These are phyloP conservation scores for Arbutus unedo DNA, from an alignment of 148 eudicot genomes.

Conservation along the genomic window DNA sequence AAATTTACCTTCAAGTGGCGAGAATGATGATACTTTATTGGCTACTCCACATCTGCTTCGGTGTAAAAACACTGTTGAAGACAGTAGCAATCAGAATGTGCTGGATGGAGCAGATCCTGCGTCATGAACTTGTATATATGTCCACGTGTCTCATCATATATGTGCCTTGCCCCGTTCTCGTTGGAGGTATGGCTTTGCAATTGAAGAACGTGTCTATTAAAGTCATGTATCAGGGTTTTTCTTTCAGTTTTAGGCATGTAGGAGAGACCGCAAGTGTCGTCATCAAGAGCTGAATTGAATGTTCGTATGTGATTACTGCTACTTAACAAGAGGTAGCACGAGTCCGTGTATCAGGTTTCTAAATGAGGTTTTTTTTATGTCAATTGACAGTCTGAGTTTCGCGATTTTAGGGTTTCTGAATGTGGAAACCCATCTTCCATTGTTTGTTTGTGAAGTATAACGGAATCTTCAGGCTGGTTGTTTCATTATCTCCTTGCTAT, in stretches of 20 bases:
- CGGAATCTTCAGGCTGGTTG: neutral
- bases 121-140: neutral
- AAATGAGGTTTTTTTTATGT: neutral
- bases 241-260: neutral
- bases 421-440: neutral
- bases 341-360: neutral
- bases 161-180: neutral
- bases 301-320: neutral
- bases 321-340: neutral
- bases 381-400: neutral
- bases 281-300: neutral
- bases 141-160: neutral
- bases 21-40: constrained; percentile 13
- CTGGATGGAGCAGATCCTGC: constrained; percentile 14
- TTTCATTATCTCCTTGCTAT: neutral
- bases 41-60: constrained; percentile 16
- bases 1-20: neutral
- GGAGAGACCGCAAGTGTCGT: neutral
- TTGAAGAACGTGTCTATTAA: neutral
- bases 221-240: neutral
- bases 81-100: neutral
- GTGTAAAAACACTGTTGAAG: constrained; percentile 2
- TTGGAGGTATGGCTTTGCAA: neutral
- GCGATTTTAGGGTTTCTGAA: neutral
- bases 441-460: neutral